Percentiles rank a stretch among this genome's conserved stretches.
These are phyloP conservation scores for Vicia faba DNA, from an alignment of 306 rosid species.

Conservation along the genomic window DNA sequence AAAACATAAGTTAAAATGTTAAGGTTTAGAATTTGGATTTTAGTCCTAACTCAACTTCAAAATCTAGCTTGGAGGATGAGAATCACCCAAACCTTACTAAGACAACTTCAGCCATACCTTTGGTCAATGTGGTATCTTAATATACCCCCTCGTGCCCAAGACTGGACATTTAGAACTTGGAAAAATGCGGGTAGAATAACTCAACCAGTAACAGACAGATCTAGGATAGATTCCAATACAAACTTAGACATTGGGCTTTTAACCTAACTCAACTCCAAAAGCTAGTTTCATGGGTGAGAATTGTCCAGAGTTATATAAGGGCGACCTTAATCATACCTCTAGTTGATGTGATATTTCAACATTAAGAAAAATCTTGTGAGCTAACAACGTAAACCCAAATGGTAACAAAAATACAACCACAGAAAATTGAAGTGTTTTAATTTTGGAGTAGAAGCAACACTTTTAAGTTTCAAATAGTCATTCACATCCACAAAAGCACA, in stretches of 20 bases:
- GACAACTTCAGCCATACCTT: not conserved
- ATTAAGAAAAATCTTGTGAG: not conserved
- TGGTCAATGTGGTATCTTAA: not conserved
- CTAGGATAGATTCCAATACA: not conserved
- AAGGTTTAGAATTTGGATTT: not conserved
- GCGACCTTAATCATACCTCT: not conserved
- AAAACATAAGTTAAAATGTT: not conserved
- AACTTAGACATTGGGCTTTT: not conserved
- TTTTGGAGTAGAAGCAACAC: constrained; percentile 27
- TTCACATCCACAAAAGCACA: not conserved
- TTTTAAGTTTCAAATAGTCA: too few species aligned
- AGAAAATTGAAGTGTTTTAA: not conserved
- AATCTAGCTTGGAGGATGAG: not conserved
- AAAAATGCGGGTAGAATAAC: not conserved
- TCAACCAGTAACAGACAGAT: not conserved
- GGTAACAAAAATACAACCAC: constrained; percentile 3
- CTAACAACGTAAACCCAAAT: constrained; percentile 20
- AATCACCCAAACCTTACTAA: not conserved
- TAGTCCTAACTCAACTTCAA: not conserved
- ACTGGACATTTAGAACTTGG: not conserved
- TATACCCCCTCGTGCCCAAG: not conserved
- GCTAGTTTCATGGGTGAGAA: not conserved
- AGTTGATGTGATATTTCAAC: not conserved
- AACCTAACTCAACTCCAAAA: not conserved
- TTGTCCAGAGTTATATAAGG: not conserved